Conservation (phyloP, 169 alveolate species). For the Plasmodium relictum region DNA sequence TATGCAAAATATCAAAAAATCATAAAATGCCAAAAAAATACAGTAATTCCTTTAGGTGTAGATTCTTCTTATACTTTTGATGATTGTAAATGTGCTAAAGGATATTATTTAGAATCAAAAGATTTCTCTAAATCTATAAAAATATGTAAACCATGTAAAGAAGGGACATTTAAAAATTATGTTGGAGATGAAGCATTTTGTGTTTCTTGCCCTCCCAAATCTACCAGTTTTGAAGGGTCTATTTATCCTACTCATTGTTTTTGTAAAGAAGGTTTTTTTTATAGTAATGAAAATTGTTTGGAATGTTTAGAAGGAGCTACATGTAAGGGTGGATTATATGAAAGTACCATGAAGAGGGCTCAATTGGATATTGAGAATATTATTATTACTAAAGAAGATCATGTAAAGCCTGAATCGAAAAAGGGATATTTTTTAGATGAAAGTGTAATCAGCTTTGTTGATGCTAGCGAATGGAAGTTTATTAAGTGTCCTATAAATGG, state of each 20-base stretch:
- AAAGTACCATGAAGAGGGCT: constrained; percentile 39
- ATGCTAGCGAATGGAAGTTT: constrained; percentile 88
- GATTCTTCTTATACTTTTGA: constrained; percentile 85
- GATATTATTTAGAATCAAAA: constrained; percentile 79
- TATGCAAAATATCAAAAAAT: constrained; percentile 77
- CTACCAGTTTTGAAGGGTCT: constrained; percentile 87
- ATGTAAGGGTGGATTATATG: constrained; percentile 87
- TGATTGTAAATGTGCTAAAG: constrained; percentile 89
- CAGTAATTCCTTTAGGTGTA: constrained; percentile 88
- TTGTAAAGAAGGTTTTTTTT: constrained; percentile 86
- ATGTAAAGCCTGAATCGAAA: constrained; percentile 86
- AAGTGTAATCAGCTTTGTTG: constrained; percentile 69
- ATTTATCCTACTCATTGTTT: constrained; percentile 87
- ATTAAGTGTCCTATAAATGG: constrained; percentile 88
- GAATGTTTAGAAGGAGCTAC: constrained; percentile 88
- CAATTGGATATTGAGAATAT: constrained; percentile 73
- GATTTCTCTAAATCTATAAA: constrained; percentile 65
- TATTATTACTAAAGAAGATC: constrained; percentile 80
- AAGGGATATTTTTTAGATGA: constrained; percentile 87
- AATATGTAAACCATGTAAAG: constrained; percentile 84
- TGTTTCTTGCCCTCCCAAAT: constrained; percentile 86
- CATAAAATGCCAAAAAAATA: constrained; percentile 83
- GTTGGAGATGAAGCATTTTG: constrained; percentile 87
- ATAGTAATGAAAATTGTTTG: constrained; percentile 86
- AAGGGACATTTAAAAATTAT: constrained; percentile 88